Evolutionary conservation across 305 asterid species (phyloP), one percentile per base, ranked within the genome.

Genomic region (Plantago coronopus): DNA sequence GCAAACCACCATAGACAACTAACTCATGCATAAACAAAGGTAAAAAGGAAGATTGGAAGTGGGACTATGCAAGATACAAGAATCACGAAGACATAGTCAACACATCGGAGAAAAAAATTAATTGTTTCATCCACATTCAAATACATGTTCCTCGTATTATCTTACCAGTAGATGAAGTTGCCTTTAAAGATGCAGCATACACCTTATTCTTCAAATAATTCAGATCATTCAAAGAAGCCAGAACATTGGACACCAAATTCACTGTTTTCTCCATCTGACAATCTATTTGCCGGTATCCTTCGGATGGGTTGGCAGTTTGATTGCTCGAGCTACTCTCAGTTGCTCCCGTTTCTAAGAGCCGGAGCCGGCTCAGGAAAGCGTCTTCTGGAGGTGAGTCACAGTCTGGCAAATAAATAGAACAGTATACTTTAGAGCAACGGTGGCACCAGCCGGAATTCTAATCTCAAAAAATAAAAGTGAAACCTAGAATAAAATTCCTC

Each of bases 281-380:
- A 64, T 69, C 78, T 57, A 66, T 71, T 42, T 65, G 76, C 65
- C 78, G 63, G 49, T 69, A 81, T 54, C 69, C 88, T 61, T 72
- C 83, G 17, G 51, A 54, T 73, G 56, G 64, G 70, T 66, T 63
- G 51, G 63, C 48, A 46, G 48, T 34, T 66, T 68, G 64, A 61
- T 74, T 66, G 45, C 85, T 64, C 68, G 84, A 85, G 83, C 90
- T 78, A 78, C 87, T 77, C 70, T 84, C 95, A 61, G 95, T 82
- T 64, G 95, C 93, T 61, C 91, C 95, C 18, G 80, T 82, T 77
- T 84, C 95, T 65, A 86, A 38, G 62, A 86, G 88, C 66, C 89
- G 85, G 62, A 86, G 88, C 66, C 89, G 85, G 75, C 83, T 78
- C 58, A 89, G 61, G 44, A 87, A 76, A 49, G 84, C 81, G 72